Evolutionary conservation across 768 basidiomycete species (phyloP).

Genomic region (Suillus tomentosus): DNA sequence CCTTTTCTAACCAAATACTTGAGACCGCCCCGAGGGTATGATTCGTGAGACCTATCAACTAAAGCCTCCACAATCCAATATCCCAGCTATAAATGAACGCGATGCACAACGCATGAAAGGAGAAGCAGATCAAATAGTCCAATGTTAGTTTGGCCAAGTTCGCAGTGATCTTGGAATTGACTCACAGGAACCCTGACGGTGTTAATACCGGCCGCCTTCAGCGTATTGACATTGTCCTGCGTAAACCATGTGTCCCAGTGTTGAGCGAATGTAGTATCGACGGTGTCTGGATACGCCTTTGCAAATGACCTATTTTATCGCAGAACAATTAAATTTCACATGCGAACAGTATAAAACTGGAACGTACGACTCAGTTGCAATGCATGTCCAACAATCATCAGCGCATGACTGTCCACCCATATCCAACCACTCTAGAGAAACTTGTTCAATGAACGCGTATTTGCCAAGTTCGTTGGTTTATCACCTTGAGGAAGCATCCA

Average conservation of each 20-base stretch:
- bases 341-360: no score
- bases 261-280: slow-evolving; percentile 56
- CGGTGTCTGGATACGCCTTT: slow-evolving; percentile 57
- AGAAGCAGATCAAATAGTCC: background rate
- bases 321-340: background rate
- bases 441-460: slow-evolving; percentile 2
- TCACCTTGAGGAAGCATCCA: slow-evolving; percentile 80
- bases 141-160: background rate
- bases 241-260: slow-evolving; percentile 83
- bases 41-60: slow-evolving; percentile 61
- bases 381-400: slow-evolving; percentile 59
- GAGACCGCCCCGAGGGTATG: slow-evolving; percentile 72
- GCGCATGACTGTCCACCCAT: slow-evolving; percentile 73
- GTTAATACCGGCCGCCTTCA: slow-evolving; percentile 62
- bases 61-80: slow-evolving; percentile 82
- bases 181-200: slow-evolving; percentile 76
- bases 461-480: background rate
- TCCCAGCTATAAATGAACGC: slow-evolving; percentile 55
- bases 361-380: slow-evolving; percentile 65
- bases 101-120: background rate
- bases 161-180: background rate
- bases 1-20: slow-evolving; percentile 50
- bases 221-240: slow-evolving; percentile 54
- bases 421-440: slow-evolving; percentile 56
- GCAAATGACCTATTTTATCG: slow-evolving; percentile 52